Evolutionary conservation across 495 filamentous ascomycete species (phyloP), one percentile per base, ranked within the genome.

Genomic region (Podospora fimiseda): DNA sequence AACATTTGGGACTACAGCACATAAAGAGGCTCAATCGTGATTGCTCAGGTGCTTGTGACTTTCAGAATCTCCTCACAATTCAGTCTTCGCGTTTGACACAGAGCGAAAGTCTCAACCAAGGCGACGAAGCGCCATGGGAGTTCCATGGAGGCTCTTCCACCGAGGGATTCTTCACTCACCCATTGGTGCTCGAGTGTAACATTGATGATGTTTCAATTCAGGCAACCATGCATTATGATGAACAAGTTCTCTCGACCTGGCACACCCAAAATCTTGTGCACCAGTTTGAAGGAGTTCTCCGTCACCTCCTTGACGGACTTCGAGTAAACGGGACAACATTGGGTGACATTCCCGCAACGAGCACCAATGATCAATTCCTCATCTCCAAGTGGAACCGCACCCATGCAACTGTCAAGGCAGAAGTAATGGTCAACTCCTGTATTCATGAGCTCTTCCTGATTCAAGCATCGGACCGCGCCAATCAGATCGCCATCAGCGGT

Each of bases 1-100:
- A 80, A 46, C 76, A 79, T 22, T 48, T 62, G 9, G 76, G 76
- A 8, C 55, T 81, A 6, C 73, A 76, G 48, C 63, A 69, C 38
- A 69, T 77, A 36, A 60, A 60, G 20, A 59, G 50, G 19, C 48
- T 74, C 2, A 53, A 59, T 30, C 22, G 40, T 3, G 64, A 73
- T 11, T 57, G 63, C 3, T 50, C 52, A 9, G 56, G 48, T 3
- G 67, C 64, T 0, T 72, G 73, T 43, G 53, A 63, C 11, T 76
- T 76, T 55, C 61, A 65, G 43, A 73, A 62, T 19, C 52, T 75
- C 2, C 42, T 84, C 0, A 65, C 59, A n/a, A 55, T 80, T 18
- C 60, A 76, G 36, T 33, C 33, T 8, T 21, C 48, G 21, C n/a
- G 1, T 9, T 3, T 48, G 22, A 21, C 16, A n/a, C 42, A 16